Percentiles rank a stretch among this genome's conserved stretches.
These are phyloP conservation scores for Sporothrix euskadiensis DNA, from an alignment of 2,329 filamentous ascomycete genomes.

Conservation along the genomic window DNA sequence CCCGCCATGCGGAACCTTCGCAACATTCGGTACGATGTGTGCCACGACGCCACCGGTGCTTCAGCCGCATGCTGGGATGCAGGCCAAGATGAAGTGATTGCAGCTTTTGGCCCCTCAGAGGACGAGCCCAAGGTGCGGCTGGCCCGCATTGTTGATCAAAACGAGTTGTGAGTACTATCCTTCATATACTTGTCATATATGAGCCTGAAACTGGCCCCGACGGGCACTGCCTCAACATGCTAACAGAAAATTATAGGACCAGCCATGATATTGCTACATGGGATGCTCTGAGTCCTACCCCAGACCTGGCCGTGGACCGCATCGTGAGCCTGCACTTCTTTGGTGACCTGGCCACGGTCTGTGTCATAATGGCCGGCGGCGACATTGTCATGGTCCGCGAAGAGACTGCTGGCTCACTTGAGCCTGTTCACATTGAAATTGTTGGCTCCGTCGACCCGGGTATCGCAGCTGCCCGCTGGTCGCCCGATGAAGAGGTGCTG, in stretches of 20 bases:
- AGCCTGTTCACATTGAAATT: constrained; percentile 85
- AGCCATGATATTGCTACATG: constrained; percentile 70
- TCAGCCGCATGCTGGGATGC: constrained; percentile 86
- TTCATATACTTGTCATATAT: not conserved
- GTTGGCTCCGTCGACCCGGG: constrained; percentile 91
- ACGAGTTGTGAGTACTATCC: constrained; percentile 10
- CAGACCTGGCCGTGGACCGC: constrained; percentile 72
- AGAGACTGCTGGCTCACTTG: constrained; percentile 50
- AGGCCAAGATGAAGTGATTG: constrained; percentile 73
- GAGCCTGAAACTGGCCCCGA: no score
- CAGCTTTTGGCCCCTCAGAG: constrained; percentile 77
- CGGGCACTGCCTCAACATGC: not conserved
- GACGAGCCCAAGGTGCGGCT: constrained; percentile 73
- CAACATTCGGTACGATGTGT: constrained; percentile 70
- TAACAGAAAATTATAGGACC: not conserved
- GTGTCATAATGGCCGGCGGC: constrained; percentile 82
- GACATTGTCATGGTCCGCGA: constrained; percentile 87
- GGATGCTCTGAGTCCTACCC: constrained; percentile 80
- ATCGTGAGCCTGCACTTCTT: constrained; percentile 83
- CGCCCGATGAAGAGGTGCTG: constrained; percentile 89
- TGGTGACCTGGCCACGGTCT: constrained; percentile 73
- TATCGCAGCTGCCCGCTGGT: constrained; percentile 88
- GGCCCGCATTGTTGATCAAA: constrained; percentile 48
- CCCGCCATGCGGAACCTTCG: constrained; percentile 79
- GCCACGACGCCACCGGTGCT: constrained; percentile 61